Conservation (phyloP, 768 basidiomycete genomes). For the Tricholoma terreum region DNA sequence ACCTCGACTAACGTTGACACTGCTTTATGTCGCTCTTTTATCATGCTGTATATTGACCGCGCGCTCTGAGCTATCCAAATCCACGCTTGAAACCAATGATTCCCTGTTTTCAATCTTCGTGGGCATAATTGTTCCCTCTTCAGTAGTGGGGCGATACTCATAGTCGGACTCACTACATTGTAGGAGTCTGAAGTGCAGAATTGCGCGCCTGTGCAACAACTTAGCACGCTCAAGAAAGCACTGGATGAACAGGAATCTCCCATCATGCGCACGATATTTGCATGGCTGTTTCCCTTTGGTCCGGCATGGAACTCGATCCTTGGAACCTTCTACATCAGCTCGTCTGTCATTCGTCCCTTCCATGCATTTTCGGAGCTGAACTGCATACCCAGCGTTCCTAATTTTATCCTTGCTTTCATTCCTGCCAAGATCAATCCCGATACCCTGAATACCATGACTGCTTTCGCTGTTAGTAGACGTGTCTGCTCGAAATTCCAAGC, state of each 20-base stretch:
- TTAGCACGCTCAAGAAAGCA: conserved; percentile 57
- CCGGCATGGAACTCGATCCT: conserved; percentile 88
- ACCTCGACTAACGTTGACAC: conserved; percentile 19
- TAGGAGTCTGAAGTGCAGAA: conserved; percentile 41
- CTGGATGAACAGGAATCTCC: conserved; percentile 67
- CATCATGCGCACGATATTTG: conserved; percentile 76
- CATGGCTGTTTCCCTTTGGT: conserved; percentile 83
- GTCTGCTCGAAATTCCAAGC: conserved; percentile 6
- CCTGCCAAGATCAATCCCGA: conserved; percentile 82
- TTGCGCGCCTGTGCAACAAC: conserved; percentile 38
- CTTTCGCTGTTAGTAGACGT: conserved; percentile 68
- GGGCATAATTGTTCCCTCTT: neutral
- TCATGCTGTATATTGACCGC: conserved; percentile 21
- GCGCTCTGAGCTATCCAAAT: neutral
- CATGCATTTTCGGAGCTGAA: conserved; percentile 10
- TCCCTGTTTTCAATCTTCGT: conserved; percentile 13
- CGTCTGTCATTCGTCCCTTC: conserved; percentile 49
- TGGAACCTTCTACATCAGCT: conserved; percentile 95
- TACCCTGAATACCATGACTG: conserved; percentile 92
- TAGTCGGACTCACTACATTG: neutral
- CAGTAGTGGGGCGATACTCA: neutral
- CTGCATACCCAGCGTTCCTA: conserved; percentile 63
- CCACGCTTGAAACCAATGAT: neutral
- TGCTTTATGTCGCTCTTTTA: conserved; percentile 45
- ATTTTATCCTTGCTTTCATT: conserved; percentile 93